A percentile compares a stretch with the other conserved stretches of the same genome.
phyloP scores from a whole-genome alignment of 306 rosid species.

The barrel medic (Medicago truncatula) region MtrunA17r5.0-ANR NC_053045.1:43052001-43052500 shows the following conservation, averaged over 20 bases:
- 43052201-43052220: constrained; percentile 34
- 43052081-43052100: constrained; percentile 42
- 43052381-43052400: constrained; percentile 44
- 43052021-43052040: neutral
- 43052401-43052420: constrained; percentile 35
- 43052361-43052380: constrained; percentile 40
- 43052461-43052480: constrained; percentile 33
- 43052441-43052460: constrained; percentile 42
- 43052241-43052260: constrained; percentile 30
- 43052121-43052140: constrained; percentile 36
- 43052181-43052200: constrained; percentile 20
- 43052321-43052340: constrained; percentile 17
- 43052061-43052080: constrained; percentile 43
- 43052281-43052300: constrained; percentile 36
- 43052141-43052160: constrained; percentile 35
- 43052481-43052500: constrained; percentile 41
- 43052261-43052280: constrained; percentile 37
- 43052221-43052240: constrained; percentile 26
- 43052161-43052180: constrained; percentile 38
- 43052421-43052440: constrained; percentile 38
- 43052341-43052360: constrained; percentile 38
- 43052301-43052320: constrained; percentile 36
- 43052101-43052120: constrained; percentile 37
- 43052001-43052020: neutral
- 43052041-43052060: constrained; percentile 38